Percentiles rank a stretch among this genome's conserved stretches.
phyloP scores from a whole-genome alignment of 1,284 basidiomycete species.

The Microbotryum silenes-acaulis region DNA sequence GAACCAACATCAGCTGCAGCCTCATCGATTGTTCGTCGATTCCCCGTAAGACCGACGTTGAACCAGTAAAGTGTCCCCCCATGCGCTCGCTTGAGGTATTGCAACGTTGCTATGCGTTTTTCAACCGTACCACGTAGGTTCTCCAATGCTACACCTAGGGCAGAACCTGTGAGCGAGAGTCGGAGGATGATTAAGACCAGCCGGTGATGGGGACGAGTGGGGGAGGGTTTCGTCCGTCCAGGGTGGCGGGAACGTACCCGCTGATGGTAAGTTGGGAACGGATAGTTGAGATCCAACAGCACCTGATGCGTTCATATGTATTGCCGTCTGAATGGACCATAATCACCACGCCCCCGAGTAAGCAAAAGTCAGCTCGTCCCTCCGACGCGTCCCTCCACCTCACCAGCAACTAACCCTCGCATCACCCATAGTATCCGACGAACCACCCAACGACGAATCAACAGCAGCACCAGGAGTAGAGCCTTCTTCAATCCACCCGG shows the following conservation, averaged over 20 bases:
- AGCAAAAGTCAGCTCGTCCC: no score
- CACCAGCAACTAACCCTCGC: no score
- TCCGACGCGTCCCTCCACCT: no score
- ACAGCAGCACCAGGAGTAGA: no score
- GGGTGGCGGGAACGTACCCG: background rate
- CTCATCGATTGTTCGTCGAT: background rate
- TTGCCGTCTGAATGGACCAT: background rate
- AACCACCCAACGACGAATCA: no score
- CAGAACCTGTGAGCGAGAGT: background rate
- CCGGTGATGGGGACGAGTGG: background rate
- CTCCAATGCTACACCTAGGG: slow-evolving; percentile 27
- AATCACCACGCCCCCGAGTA: no score
- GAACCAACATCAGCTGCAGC: background rate
- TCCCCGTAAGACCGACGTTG: slow-evolving; percentile 42
- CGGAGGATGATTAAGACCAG: background rate
- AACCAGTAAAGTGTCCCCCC: slow-evolving; percentile 76
- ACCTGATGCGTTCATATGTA: background rate
- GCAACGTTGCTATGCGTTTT: slow-evolving; percentile 72
- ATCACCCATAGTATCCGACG: no score
- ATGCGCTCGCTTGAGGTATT: slow-evolving; percentile 71
- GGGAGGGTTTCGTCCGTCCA: background rate
- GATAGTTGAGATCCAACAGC: background rate
- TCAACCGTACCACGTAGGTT: slow-evolving; percentile 56
- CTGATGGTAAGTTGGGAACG: background rate
- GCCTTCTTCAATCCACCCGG: no score